Conservation (phyloP, 345 rosid species). For the Erysimum cheiranthoides region DNA sequence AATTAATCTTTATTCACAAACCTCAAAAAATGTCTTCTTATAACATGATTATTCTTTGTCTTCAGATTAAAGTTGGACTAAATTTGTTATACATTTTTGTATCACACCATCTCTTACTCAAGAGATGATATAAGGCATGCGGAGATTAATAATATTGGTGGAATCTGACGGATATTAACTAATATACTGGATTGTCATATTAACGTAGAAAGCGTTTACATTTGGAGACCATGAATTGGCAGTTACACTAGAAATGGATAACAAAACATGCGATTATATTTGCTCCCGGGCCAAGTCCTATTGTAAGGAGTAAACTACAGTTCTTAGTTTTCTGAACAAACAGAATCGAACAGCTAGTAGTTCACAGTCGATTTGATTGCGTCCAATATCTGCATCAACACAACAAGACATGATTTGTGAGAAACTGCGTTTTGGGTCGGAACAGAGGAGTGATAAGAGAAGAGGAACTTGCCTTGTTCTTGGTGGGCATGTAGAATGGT, state of each 20-base stretch:
- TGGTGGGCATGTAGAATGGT: conserved; percentile 88
- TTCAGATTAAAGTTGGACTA: background rate
- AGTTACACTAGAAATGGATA: background rate
- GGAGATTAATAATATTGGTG: too few relatives aligned
- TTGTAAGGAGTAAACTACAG: conserved; percentile 14
- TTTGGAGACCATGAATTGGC: background rate
- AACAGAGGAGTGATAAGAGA: background rate
- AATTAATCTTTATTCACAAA: background rate
- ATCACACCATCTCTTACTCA: too few relatives aligned
- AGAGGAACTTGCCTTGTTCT: conserved; percentile 65
- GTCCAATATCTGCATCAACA: conserved; percentile 70
- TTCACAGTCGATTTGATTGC: conserved; percentile 78
- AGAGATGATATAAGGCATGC: too few relatives aligned
- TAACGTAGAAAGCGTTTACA: background rate
- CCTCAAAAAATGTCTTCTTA: background rate
- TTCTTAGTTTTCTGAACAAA: conserved; percentile 1
- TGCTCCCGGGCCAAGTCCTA: background rate
- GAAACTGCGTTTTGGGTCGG: background rate
- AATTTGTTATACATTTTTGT: too few relatives aligned
- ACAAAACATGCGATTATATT: background rate
- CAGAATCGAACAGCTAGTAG: conserved; percentile 48
- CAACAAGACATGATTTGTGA: conserved; percentile 1
- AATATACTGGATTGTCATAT: background rate
- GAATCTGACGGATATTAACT: too few relatives aligned
- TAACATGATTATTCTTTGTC: background rate